phyloP scores from a whole-genome alignment of 352 stramenopile species.

The Thalassiosira exigua region DNA sequence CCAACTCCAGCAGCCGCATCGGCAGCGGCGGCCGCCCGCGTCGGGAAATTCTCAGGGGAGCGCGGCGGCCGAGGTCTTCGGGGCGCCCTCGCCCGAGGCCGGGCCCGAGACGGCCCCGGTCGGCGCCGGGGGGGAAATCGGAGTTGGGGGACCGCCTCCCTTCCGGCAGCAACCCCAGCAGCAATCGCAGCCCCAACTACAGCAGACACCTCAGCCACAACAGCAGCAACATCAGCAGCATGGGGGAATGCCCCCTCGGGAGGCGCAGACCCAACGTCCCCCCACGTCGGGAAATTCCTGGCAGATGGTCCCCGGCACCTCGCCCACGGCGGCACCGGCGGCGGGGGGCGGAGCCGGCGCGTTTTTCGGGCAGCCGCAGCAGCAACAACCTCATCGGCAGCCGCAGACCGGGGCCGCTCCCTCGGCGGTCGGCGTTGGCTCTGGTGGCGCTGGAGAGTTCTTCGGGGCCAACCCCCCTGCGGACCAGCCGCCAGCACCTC shows the following conservation, averaged over 20 bases:
- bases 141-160: too few relatives aligned
- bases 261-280: too few relatives aligned
- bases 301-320: slow-evolving; percentile 1
- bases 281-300: neutral
- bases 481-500: too few relatives aligned
- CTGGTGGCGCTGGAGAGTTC: too few relatives aligned
- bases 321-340: neutral
- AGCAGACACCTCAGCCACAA: too few relatives aligned
- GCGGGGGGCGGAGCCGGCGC: slow-evolving; percentile 1
- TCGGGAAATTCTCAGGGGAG: neutral
- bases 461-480: too few relatives aligned
- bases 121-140: too few relatives aligned
- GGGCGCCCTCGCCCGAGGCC: neutral
- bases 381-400: neutral
- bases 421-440: too few relatives aligned
- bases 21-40: slow-evolving; percentile 6
- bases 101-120: too few relatives aligned
- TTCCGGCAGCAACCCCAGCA: too few relatives aligned
- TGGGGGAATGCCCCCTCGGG: neutral
- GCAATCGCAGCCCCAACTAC: too few relatives aligned
- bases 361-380: slow-evolving; percentile 5
- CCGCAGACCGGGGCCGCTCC: too few relatives aligned
- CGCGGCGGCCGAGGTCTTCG: slow-evolving; percentile 21
- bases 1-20: slow-evolving; percentile 8
- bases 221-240: neutral